Evolutionary conservation across 2,329 filamentous ascomycete genomes (phyloP), one percentile per base, ranked within the genome.

Genomic region (Fragosphaeria purpurea): DNA sequence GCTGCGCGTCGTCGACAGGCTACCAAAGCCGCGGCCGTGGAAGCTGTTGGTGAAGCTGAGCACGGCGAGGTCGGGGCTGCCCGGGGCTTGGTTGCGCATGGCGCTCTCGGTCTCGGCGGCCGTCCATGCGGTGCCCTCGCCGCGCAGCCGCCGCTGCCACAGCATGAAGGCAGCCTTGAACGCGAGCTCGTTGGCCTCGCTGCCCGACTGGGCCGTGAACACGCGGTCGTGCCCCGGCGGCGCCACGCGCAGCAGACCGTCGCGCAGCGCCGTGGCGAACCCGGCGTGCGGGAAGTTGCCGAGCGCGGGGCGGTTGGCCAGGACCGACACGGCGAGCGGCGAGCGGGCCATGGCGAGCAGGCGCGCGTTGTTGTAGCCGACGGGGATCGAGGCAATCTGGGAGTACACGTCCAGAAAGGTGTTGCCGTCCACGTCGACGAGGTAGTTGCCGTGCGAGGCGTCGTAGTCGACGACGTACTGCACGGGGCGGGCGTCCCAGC

Each of bases 101-200:
- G 80, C 74, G 6, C 80, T 83, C 44, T 72, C 65, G 53, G 90
- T 73, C 67, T 95, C 89, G 61, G 86, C 80, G 47, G 81, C 69
- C 38, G 85, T 86, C 72, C 94, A 95, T 51, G 90, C 86, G 50
- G 83, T 85, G 45, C 80, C 72, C 7, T 87, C 87, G 58, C 88
- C 88, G 55, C 89, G 86, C 69, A 93, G 80, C 55, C 81, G 76
- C 67, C 88, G 86, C 44, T 86, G 82, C 63, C 84, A 83, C 77
- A 84, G 93, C 83, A 95, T 95, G 72, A 95, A 95, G 47, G 89
- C 89, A 8, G 89, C 89, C 72, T 95, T 95, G 79, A 88, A 95
- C 42, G 89, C 89, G 35, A 87, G 86, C 72, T 95, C 89, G 70
- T 95, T 95, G 68, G 89, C 89, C 62, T 95, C 89, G 31, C 87